A percentile compares a stretch with the other conserved stretches of the same genome.
These are phyloP conservation scores for Penicillium aurantiogriseum DNA, from an alignment of 2,329 filamentous ascomycete species.

Conservation along the genomic window DNA sequence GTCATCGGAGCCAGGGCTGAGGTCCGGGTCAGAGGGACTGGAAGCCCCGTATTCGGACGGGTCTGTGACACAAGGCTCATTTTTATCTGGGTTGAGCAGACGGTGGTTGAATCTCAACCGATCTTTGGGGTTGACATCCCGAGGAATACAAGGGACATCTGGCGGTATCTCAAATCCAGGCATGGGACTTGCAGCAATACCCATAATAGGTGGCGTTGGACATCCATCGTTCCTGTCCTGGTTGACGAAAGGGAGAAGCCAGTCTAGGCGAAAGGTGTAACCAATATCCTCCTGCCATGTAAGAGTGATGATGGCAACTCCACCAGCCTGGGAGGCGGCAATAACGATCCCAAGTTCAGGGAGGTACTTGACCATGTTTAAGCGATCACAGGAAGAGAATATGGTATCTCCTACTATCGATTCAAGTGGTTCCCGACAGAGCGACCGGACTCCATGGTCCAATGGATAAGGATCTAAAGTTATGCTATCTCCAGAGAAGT, in stretches of 20 bases:
- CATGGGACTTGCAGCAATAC: slow-evolving; percentile 57
- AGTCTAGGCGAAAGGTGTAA: slow-evolving; percentile 55
- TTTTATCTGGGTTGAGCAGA: slow-evolving; percentile 1
- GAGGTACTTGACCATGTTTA: slow-evolving; percentile 59
- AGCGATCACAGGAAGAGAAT: slow-evolving; percentile 45
- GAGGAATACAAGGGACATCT: slow-evolving; percentile 37
- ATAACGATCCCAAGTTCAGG: slow-evolving; percentile 59
- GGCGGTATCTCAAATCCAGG: slow-evolving; percentile 48
- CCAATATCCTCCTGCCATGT: slow-evolving; percentile 40
- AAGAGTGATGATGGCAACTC: slow-evolving; percentile 55
- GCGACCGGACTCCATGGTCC: slow-evolving; percentile 29
- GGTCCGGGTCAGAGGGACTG: background rate
- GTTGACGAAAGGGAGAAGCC: slow-evolving; percentile 53
- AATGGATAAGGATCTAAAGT: slow-evolving; percentile 38
- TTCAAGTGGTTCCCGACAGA: slow-evolving; percentile 32
- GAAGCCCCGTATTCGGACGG: background rate
- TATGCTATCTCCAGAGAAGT: slow-evolving; percentile 44
- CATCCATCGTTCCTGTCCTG: slow-evolving; percentile 49
- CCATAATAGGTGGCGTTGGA: slow-evolving; percentile 50
- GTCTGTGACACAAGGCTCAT: background rate
- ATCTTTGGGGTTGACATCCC: slow-evolving; percentile 18
- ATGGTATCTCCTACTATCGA: slow-evolving; percentile 26
- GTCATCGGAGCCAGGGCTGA: background rate
- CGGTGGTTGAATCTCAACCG: slow-evolving; percentile 22
- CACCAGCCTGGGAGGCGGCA: slow-evolving; percentile 57